phyloP scores from a whole-genome alignment of 2,329 filamentous ascomycete genomes.

The Didymella lethalis region DNA sequence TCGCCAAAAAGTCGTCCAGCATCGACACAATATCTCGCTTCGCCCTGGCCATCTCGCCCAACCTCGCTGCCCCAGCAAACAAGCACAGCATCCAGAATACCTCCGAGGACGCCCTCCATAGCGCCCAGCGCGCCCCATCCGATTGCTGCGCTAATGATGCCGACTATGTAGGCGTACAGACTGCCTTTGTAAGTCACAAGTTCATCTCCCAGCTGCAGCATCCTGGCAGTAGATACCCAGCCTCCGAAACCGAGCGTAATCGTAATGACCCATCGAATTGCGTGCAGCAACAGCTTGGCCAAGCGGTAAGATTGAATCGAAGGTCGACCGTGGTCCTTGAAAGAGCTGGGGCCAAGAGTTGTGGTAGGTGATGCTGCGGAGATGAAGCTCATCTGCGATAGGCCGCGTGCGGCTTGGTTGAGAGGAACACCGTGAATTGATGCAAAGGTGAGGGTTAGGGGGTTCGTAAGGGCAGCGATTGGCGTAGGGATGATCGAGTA shows the following conservation, averaged over 20 bases:
- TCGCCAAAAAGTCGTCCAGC: slow-evolving; percentile 86
- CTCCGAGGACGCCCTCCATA: slow-evolving; percentile 86
- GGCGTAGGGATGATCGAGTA: slow-evolving; percentile 86
- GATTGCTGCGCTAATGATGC: slow-evolving; percentile 89
- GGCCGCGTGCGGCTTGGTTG: slow-evolving; percentile 75
- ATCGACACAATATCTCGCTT: slow-evolving; percentile 85
- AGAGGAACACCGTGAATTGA: slow-evolving; percentile 92
- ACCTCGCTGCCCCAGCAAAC: slow-evolving; percentile 94
- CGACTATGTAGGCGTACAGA: slow-evolving; percentile 93
- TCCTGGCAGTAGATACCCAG: slow-evolving; percentile 93
- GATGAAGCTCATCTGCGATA: slow-evolving; percentile 84
- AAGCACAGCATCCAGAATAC: slow-evolving; percentile 85
- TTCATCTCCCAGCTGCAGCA: slow-evolving; percentile 69
- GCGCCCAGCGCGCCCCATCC: slow-evolving; percentile 92
- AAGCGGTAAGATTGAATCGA: slow-evolving; percentile 86
- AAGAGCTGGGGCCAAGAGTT: slow-evolving; percentile 58
- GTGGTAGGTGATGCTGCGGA: slow-evolving; percentile 76
- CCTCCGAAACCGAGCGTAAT: slow-evolving; percentile 89
- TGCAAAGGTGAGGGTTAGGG: slow-evolving; percentile 88
- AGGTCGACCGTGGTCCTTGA: slow-evolving; percentile 51
- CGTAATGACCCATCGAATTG: slow-evolving; percentile 89
- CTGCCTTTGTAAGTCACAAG: slow-evolving; percentile 69
- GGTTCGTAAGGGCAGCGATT: slow-evolving; percentile 86
- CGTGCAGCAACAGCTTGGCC: slow-evolving; percentile 89
- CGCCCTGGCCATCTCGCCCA: slow-evolving; percentile 63